phyloP scores from a whole-genome alignment of 768 basidiomycete species.

The Tricholoma furcatifolium region DNA sequence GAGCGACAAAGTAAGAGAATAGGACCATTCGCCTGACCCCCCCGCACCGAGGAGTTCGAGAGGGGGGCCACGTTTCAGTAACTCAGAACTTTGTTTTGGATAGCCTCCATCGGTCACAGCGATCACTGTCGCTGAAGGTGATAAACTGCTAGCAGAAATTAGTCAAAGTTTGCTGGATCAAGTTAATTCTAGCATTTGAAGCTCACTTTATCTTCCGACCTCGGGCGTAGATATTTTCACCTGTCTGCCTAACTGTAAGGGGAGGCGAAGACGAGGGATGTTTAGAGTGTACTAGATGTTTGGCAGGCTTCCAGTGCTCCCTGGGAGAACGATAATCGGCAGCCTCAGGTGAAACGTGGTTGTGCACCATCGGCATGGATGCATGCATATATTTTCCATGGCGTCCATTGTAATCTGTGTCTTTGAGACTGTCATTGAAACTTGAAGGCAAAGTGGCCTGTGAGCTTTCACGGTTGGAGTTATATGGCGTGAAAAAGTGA shows the following conservation, averaged over 20 bases:
- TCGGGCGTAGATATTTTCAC: neutral
- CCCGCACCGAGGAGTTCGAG: conserved; percentile 41
- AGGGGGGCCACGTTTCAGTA: conserved; percentile 27
- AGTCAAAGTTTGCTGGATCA: neutral
- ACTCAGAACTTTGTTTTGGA: neutral
- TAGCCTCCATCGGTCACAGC: too few relatives aligned
- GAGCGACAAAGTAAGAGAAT: conserved; percentile 57
- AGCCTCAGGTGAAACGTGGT: neutral
- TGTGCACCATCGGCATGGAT: neutral
- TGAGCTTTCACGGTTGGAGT: conserved; percentile 22
- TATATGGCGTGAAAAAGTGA: conserved; percentile 24
- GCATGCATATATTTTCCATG: neutral
- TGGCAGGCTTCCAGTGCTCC: neutral
- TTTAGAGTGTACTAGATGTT: neutral
- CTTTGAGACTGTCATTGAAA: conserved; percentile 20
- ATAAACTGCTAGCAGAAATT: neutral
- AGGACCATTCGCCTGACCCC: conserved; percentile 61
- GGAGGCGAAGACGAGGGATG: neutral
- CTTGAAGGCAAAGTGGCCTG: conserved; percentile 31
- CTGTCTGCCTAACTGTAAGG: neutral
- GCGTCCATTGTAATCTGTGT: conserved; percentile 12
- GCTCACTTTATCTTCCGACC: neutral
- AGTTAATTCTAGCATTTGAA: neutral
- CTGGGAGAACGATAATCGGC: neutral
- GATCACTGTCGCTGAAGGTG: neutral